phyloP scores from a whole-genome alignment of 345 rosid genomes.

The Rubroshorea leprosula region DNA sequence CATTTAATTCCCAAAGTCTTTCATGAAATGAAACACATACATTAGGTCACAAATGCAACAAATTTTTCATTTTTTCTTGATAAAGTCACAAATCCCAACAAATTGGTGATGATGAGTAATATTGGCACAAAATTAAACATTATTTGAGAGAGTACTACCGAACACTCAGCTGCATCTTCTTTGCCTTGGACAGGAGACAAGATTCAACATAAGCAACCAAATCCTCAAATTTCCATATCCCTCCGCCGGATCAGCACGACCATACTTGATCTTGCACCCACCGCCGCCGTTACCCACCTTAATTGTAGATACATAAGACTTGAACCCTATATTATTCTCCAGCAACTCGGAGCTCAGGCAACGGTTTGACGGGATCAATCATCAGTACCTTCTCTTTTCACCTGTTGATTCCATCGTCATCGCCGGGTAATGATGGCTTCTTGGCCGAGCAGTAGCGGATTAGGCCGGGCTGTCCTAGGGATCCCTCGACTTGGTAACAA shows the following conservation, averaged over 20 bases:
- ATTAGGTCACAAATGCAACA: no score
- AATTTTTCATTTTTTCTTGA: no score
- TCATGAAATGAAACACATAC: no score
- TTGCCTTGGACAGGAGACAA: constrained; percentile 28
- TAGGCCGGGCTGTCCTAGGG: background rate
- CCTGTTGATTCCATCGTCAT: constrained; percentile 16
- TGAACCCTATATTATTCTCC: constrained; percentile 52
- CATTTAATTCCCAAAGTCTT: no score
- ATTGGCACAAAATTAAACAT: no score
- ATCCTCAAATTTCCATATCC: constrained; percentile 38
- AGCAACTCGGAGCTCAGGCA: constrained; percentile 45
- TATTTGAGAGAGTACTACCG: no score
- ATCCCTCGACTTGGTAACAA: background rate
- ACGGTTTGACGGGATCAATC: background rate
- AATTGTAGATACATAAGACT: constrained; percentile 45
- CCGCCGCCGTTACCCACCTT: constrained; percentile 18
- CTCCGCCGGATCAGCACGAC: constrained; percentile 54
- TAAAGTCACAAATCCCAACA: no score
- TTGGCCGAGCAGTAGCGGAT: constrained; percentile 31
- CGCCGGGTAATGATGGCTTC: constrained; percentile 44
- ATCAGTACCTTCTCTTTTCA: background rate
- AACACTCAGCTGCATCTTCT: constrained; percentile 24
- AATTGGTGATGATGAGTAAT: no score
- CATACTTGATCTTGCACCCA: constrained; percentile 63
- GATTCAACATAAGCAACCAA: constrained; percentile 32